Evolutionary conservation across 495 filamentous ascomycete species (phyloP), one percentile per base, ranked within the genome.

Genomic region (Hypoxylon fuscum): DNA sequence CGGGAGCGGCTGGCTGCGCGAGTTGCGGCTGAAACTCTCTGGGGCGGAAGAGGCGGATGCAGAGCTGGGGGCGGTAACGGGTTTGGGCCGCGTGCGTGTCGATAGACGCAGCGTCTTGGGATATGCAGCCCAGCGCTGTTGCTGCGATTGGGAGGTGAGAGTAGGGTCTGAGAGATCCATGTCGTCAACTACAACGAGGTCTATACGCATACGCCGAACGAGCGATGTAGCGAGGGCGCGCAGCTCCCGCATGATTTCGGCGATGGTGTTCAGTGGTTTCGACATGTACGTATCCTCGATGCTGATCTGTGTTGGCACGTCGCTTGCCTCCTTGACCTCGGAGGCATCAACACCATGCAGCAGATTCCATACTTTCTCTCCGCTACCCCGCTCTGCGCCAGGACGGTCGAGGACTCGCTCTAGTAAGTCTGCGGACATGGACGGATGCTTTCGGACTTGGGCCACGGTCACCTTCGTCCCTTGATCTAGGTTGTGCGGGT

Each of bases 231-330:
- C 74, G 0, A 98, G 76, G 18, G 81, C 74, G 0, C 70, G 65
- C 17, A 98, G 78, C 66, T 93, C 88, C 38, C 80, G 76, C 6
- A 56, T 31, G 2, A 91, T 84, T 41, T 87, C 80, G 2, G 83
- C 72, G 38, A 88, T 59, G 0, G 79, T 84, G 61, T 87, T 82
- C 1, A 96, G 77, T 1, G 85, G 83, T 2, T 62, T 60, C 17
- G 69, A 55, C 43, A 81, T 79, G 69, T 95, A 98, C 4, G 90
- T 91, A 71, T 98, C 92, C 69, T 98, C 94, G 58, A 98, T 96
- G 73, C 90, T 93, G 71, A 98, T 96, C 72, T 96, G 93, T 10
- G 85, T 86, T 0, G 94, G 94, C 11, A 96, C 72, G 34, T 85
- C 85, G 62, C 85, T 83, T 1, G 87, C 89, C 59, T 87, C 81